These are phyloP conservation scores for Fusarium phyllophilum DNA, from an alignment of 2,329 filamentous ascomycete genomes.

Conservation along the genomic window DNA sequence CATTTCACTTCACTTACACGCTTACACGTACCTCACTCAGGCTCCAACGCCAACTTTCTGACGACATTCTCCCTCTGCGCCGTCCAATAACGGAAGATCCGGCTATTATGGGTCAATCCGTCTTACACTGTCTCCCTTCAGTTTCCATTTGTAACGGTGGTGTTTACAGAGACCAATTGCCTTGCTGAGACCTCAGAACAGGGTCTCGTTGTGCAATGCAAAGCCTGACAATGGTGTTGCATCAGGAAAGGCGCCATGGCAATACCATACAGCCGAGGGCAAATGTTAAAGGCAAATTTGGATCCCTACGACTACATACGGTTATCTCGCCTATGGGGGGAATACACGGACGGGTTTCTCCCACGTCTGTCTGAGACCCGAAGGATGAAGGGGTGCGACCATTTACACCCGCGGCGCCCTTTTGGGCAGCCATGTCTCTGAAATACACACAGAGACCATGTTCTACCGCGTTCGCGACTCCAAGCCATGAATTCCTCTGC, in stretches of 20 bases:
- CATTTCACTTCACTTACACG: constrained; percentile 31
- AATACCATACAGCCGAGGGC: constrained; percentile 4
- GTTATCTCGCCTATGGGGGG: constrained; percentile 25
- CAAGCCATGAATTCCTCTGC: constrained; percentile 32
- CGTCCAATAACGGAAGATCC: constrained; percentile 25
- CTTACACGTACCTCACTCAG: constrained; percentile 1
- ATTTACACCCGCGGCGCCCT: not conserved
- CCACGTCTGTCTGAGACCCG: constrained; percentile 17
- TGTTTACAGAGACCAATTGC: constrained; percentile 7
- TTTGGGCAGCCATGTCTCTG: constrained; percentile 30
- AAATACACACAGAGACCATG: constrained; percentile 11
- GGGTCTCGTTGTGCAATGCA: constrained; percentile 19
- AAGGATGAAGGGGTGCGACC: constrained; percentile 6
- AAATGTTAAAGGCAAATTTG: not conserved
- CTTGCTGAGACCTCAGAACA: constrained; percentile 8
- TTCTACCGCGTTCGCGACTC: constrained; percentile 23
- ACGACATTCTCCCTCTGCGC: constrained; percentile 25
- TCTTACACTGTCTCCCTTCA: constrained; percentile 22
- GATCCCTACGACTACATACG: not conserved
- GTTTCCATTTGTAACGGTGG: constrained; percentile 24
- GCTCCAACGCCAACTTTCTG: constrained; percentile 14
- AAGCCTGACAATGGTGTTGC: constrained; percentile 24
- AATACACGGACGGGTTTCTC: constrained; percentile 10
- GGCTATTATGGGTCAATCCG: constrained; percentile 19
- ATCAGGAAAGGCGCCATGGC: constrained; percentile 5